These are phyloP conservation scores for Lactarius quietus DNA, from an alignment of 768 basidiomycete genomes.

Conservation along the genomic window DNA sequence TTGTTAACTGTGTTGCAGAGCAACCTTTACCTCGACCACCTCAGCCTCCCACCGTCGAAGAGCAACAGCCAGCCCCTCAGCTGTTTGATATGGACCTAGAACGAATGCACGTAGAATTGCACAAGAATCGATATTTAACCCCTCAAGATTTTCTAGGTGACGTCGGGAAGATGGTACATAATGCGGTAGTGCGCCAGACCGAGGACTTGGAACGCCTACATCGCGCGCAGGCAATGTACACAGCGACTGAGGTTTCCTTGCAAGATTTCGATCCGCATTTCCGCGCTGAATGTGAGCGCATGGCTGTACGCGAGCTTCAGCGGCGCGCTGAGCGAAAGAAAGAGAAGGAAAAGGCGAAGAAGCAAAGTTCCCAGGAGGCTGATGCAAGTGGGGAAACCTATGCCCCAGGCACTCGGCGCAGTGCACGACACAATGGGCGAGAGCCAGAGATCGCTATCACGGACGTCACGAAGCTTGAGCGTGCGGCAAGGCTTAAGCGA, in stretches of 20 bases:
- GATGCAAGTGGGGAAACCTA: conserved; percentile 36
- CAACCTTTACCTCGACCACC: conserved; percentile 15
- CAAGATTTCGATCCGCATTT: conserved; percentile 82
- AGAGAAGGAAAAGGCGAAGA: conserved; percentile 35
- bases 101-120: conserved; percentile 80
- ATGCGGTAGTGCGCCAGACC: conserved; percentile 51
- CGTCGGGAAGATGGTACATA: conserved; percentile 75
- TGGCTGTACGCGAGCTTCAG: conserved; percentile 73
- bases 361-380: conserved; percentile 30
- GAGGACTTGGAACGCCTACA: conserved; percentile 73
- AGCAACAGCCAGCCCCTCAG: conserved; percentile 41
- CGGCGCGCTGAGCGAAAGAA: conserved; percentile 49
- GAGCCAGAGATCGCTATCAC: conserved; percentile 69
- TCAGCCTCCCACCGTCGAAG: conserved; percentile 33
- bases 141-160: conserved; percentile 86
- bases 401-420: conserved; percentile 58
- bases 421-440: conserved; percentile 69
- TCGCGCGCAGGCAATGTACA: conserved; percentile 87
- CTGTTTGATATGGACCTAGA: conserved; percentile 91
- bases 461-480: conserved; percentile 71
- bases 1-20: conserved; percentile 7
- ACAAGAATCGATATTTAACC: conserved; percentile 81
- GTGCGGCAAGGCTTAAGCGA: conserved; percentile 46
- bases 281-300: conserved; percentile 78
- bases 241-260: conserved; percentile 78